Percentiles rank a stretch among this genome's conserved stretches.
Conservation (phyloP, 345 rosid genomes). For the Salix arbutifolia region DNA sequence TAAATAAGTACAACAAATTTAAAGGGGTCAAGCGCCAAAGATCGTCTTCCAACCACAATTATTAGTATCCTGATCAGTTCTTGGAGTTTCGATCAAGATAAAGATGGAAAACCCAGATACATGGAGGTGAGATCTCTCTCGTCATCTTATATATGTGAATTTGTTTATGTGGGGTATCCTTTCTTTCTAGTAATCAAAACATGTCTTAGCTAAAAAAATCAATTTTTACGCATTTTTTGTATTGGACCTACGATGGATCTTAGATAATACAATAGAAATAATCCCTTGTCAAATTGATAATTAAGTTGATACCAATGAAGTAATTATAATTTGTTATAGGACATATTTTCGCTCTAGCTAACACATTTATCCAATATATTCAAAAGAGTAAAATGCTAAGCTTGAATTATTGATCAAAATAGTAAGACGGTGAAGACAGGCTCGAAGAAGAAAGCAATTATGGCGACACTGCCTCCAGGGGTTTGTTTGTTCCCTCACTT, state of each 20-base stretch:
- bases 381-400: no score
- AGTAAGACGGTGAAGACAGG: constrained; percentile 61
- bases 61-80: neutral
- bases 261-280: no score
- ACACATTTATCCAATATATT: no score
- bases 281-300: no score
- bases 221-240: no score
- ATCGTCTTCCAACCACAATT: neutral
- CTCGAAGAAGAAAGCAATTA: constrained; percentile 56
- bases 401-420: no score
- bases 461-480: constrained; percentile 94
- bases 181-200: no score
- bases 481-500: constrained; percentile 52
- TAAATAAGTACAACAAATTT: neutral
- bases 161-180: neutral
- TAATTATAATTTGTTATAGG: no score
- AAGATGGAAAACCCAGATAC: neutral
- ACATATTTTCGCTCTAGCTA: no score
- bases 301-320: neutral
- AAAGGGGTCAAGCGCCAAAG: neutral
- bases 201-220: no score
- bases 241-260: no score
- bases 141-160: neutral
- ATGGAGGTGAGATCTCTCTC: neutral
- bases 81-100: neutral